Evolutionary conservation across 148 eudicot species (phyloP).

Genomic region (Cornus kousa): DNA sequence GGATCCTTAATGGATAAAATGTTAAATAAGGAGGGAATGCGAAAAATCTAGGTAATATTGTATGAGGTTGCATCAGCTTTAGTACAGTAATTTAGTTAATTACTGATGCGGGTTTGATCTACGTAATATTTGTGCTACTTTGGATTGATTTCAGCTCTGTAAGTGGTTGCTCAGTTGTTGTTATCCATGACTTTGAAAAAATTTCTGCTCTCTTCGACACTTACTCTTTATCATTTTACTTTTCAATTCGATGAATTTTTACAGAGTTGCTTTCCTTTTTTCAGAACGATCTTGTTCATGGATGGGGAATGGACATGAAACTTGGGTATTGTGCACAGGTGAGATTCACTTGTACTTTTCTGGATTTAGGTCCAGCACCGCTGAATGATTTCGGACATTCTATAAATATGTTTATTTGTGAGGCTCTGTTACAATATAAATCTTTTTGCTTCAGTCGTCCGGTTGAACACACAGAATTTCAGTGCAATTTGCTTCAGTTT

Average conservation of each 20-base stretch:
- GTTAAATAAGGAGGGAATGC: not conserved
- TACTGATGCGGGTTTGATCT: not conserved
- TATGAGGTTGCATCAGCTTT: not conserved
- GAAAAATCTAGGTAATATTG: not conserved
- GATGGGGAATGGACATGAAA: slow-evolving; percentile 99
- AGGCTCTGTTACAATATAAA: not conserved
- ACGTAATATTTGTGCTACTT: not conserved
- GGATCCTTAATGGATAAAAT: not conserved
- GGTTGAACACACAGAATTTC: no score
- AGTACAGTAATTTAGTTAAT: not conserved
- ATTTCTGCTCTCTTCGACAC: slow-evolving; percentile 2
- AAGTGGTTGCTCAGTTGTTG: not conserved
- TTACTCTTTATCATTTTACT: not conserved
- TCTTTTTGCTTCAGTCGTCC: no score
- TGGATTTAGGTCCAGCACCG: not conserved
- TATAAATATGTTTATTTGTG: not conserved
- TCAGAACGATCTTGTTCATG: slow-evolving; percentile 99
- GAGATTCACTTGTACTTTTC: slow-evolving; percentile 16
- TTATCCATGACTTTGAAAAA: not conserved
- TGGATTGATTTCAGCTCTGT: not conserved
- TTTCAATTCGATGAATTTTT: not conserved
- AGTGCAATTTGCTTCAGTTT: not conserved
- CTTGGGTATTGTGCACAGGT: slow-evolving; percentile 99
- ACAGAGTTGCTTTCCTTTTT: slow-evolving; percentile 11
- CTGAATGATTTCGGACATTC: not conserved